Evolutionary conservation across 2,329 filamentous ascomycete species (phyloP), one percentile per base, ranked within the genome.

Genomic region (Purpureocillium lavendulum): DNA sequence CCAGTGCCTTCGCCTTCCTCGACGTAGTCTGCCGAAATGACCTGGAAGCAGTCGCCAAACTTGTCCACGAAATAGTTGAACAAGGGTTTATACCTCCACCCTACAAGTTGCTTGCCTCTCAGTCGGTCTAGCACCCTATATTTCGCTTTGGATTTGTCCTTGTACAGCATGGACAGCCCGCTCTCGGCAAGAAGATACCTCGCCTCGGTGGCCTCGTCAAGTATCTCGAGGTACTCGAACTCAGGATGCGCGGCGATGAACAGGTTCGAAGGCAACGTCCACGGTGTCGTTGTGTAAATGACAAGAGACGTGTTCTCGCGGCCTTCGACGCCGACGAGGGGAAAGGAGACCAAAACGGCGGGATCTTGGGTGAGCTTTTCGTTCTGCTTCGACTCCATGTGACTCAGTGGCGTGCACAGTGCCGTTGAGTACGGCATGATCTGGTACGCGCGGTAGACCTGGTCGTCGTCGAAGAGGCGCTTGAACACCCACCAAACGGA

Each of bases 401-500:
- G 94, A 63, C 86, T 94, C 51, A 96, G 71, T 5, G 88, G 84
- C 3, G 89, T 96, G 40, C 84, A 88, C 55, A 95, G 75, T 13
- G 83, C 87, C 2, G 88, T 96, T 24, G 87, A 95, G 63, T 92
- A 97, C 11, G 90, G 90, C 86, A 97, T 92, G 46, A 97, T 87
- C 56, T 82, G 80, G 62, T 92, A 85, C 32, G 87, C 89, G 50
- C 87, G 84, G 60, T 96, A 97, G 40, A 96, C 87, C 46, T 84
- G 72, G 41, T 80, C 85, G 65, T 95, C 94, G 52, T 94, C 85
- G 59, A 87, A 94, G 17, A 96, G 73, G 58, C 90, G 80, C 69
- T 92, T 94, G 71, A 95, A 95, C 14, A 92, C 84, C 89, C 90
- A 96, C 90, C 90, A 97, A 48, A 86, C 80, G 0, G 84, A 84